phyloP scores from a whole-genome alignment of 352 stramenopile species.

The Phytopythium oedochilum region DNA sequence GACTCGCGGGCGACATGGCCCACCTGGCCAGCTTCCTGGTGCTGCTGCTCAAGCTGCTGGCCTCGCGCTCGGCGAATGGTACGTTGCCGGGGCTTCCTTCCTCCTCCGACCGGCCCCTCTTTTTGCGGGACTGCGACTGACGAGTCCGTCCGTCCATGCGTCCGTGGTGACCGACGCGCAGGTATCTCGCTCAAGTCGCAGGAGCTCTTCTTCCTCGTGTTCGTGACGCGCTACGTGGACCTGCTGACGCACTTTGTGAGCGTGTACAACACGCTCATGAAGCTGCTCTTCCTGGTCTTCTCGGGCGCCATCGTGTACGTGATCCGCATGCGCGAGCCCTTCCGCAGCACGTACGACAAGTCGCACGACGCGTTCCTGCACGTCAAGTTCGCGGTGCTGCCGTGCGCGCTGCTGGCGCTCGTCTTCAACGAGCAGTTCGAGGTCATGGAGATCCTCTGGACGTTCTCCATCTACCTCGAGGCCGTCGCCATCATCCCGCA shows the following conservation, averaged over 20 bases:
- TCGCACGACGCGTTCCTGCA: conserved; percentile 99
- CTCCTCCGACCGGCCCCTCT: no score
- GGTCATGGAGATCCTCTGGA: conserved; percentile 96
- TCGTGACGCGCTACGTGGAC: conserved; percentile 98
- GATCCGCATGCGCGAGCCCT: conserved; percentile 95
- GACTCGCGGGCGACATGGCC: conserved; percentile 97
- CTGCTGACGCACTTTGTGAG: conserved; percentile 95
- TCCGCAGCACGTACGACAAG: conserved; percentile 98
- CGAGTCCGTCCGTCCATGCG: background rate
- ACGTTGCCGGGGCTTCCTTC: conserved; percentile 10
- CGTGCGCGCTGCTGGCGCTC: conserved; percentile 94
- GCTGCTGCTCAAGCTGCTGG: conserved; percentile 95
- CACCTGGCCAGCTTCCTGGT: conserved; percentile 99
- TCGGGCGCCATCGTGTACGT: conserved; percentile 98
- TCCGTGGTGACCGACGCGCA: conserved; percentile 12
- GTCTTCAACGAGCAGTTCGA: conserved; percentile 93
- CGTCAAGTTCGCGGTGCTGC: conserved; percentile 96
- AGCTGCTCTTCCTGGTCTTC: conserved; percentile 96
- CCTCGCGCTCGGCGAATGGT: conserved; percentile 75
- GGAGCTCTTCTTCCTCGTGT: conserved; percentile 99
- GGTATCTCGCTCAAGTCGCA: conserved; percentile 99
- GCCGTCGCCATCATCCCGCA: conserved; percentile 98
- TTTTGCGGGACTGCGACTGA: background rate
- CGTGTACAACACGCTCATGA: conserved; percentile 99
- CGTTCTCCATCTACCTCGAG: conserved; percentile 99